Evolutionary conservation across 768 basidiomycete species (phyloP).

Genomic region (Auriculariales sp.): DNA sequence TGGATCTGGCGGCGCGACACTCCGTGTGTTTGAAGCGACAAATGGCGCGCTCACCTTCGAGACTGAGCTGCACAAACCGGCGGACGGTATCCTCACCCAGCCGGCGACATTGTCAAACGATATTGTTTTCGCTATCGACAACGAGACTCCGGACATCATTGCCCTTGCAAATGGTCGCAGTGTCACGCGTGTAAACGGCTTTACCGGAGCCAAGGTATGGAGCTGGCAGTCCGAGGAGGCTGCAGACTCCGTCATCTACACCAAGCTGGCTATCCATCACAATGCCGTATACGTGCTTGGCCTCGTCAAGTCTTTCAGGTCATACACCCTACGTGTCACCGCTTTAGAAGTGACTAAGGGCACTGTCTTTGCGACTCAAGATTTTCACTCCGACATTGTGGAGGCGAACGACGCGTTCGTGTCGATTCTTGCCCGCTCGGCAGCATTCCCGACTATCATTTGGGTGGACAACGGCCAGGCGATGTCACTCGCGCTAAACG

Average conservation of each 20-base stretch:
- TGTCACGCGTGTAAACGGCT: slow-evolving; percentile 34
- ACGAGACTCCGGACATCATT: slow-evolving; percentile 22
- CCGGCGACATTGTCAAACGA: slow-evolving; percentile 42
- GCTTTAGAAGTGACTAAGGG: slow-evolving; percentile 43
- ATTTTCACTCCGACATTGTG: slow-evolving; percentile 38
- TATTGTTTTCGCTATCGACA: slow-evolving; percentile 26
- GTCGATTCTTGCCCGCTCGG: slow-evolving; percentile 15
- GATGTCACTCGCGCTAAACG: slow-evolving; percentile 34
- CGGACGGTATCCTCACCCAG: slow-evolving; percentile 30
- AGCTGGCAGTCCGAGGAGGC: slow-evolving; percentile 56
- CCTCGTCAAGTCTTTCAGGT: slow-evolving; percentile 30
- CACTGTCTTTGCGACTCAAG: slow-evolving; percentile 28
- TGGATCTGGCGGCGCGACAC: slow-evolving; percentile 51
- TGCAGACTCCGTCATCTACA: slow-evolving; percentile 49
- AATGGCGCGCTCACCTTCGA: slow-evolving; percentile 59
- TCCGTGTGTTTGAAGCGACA: slow-evolving; percentile 50
- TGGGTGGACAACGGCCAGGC: slow-evolving; percentile 40
- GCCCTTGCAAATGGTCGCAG: slow-evolving; percentile 47
- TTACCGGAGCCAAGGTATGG: slow-evolving; percentile 48
- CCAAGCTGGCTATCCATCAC: slow-evolving; percentile 40
- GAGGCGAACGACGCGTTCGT: slow-evolving; percentile 22
- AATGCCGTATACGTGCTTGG: slow-evolving; percentile 44
- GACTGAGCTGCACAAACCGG: slow-evolving; percentile 36
- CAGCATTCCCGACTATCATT: slow-evolving; percentile 21
- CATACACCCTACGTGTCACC: slow-evolving; percentile 55